Evolutionary conservation across 1,284 basidiomycete species (phyloP), one percentile per base, ranked within the genome.

Genomic region (Termitomyces sp.): DNA sequence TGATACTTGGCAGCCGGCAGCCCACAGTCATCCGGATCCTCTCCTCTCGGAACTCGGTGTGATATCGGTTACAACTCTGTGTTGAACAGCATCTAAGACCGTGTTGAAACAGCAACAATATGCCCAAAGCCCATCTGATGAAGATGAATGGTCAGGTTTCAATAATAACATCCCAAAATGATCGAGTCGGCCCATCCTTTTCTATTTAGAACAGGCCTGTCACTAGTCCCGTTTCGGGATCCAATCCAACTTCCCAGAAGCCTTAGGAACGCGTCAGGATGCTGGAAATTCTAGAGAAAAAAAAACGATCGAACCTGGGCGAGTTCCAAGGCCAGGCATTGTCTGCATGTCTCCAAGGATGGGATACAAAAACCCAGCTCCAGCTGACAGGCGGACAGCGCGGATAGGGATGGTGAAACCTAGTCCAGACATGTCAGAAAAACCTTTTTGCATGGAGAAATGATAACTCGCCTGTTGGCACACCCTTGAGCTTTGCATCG

Each of bases 321-420:
- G 86, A 54, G 95, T 97, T 28, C 88, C 92, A 39, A 98, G 80
- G 59, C 96, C 96, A 39, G 97, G 96, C 93, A 99, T 97, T 55
- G 94, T 97, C 69, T 93, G 90, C 91, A 96, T 95, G 69, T 93
- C 91, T 46, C 92, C 92, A 34, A 94, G 82, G 57, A 98, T 83
- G 35, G 95, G 95, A 72, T 97, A 97, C 59, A 99, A 74, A 82
- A 99, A 97, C 31, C 92, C 91, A 49, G 96, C 95, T 43, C 96
- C 97, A 5, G 93, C 96, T 11, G 91, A 91, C 21, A 97, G 76
- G 53, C 91, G 80, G 49, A 97, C 91, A 55, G 87, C 84, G 40
- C 92, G 85, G 66, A 99, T 95, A 8, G 96, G 95, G 54, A 99
- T 78, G 5, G 86, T 96, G 75, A 99, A 99, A 35, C 91, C 89